phyloP scores from a whole-genome alignment of 1,139 yeast genomes.

The Nakaseomyces kungkrabaensis region DNA sequence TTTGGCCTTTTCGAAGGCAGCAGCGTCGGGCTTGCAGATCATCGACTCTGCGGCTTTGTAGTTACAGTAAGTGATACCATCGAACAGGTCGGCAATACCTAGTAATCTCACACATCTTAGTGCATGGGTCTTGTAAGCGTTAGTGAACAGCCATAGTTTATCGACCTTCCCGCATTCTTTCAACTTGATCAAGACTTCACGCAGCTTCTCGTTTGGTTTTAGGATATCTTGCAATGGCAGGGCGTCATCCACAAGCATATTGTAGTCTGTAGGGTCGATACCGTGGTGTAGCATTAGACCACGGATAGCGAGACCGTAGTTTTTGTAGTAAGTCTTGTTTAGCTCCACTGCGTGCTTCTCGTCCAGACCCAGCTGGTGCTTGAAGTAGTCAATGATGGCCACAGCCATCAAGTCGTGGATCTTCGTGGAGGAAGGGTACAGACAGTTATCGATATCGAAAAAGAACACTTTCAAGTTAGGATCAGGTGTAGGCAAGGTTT shows the following conservation, averaged over 20 bases:
- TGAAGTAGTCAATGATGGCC: constrained; percentile 73
- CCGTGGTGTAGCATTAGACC: constrained; percentile 76
- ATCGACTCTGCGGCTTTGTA: constrained; percentile 51
- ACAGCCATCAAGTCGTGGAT: constrained; percentile 84
- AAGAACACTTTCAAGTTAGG: constrained; percentile 39
- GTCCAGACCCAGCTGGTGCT: constrained; percentile 43
- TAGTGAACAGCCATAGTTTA: constrained; percentile 80
- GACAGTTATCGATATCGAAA: constrained; percentile 88
- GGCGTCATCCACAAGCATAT: constrained; percentile 85
- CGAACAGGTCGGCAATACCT: constrained; percentile 85
- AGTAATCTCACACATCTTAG: constrained; percentile 62
- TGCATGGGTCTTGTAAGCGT: constrained; percentile 89
- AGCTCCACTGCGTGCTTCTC: constrained; percentile 67
- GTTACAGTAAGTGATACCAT: constrained; percentile 89
- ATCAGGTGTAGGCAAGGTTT: constrained; percentile 16
- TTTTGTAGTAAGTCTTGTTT: constrained; percentile 66
- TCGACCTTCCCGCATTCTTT: constrained; percentile 39
- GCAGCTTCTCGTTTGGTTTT: constrained; percentile 45
- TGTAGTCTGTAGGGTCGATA: constrained; percentile 82
- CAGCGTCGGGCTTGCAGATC: constrained; percentile 77
- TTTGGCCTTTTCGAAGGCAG: constrained; percentile 48
- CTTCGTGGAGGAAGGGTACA: constrained; percentile 61
- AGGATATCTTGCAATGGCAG: constrained; percentile 71
- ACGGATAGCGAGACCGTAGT: constrained; percentile 86
- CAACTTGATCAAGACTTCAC: constrained; percentile 41